Evolutionary conservation across 805 yeast species (phyloP), one percentile per base, ranked within the genome.

Genomic region (Teunomyces stri): DNA sequence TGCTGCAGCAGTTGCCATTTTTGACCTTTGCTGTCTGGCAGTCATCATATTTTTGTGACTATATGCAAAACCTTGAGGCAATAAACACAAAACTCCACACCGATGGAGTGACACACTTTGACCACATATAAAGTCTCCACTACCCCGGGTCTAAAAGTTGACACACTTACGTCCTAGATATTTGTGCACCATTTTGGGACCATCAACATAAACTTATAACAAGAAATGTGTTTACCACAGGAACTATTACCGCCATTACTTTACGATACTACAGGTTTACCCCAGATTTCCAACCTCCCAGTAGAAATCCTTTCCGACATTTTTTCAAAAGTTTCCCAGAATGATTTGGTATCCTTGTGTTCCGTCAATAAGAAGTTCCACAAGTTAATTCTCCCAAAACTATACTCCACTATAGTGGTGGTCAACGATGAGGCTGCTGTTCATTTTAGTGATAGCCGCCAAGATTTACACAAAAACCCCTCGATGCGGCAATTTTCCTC

Each of bases 341-440:
- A 31, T 9, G 50, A 49, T 16, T 27, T 42, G 35, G 49, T 40
- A 3, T 28, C 44, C 2, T 29, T 52, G 7, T 36, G 46, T n/a
- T 35, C 25, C 13, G 30, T 52, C 9, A 50, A 43, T 41, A 37
- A 38, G 5, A 47, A 43, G 29, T 47, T 58, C 45, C 48, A 50
- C 22, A 43, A 45, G 21, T 34, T 44, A 12, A 58, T 57, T 1
- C 48, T 44, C 31, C 46, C 44, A 13, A 21, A 42, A 13, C 42
- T 60, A 15, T 60, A 60, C 45, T 39, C 44, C 11, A 49, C 49
- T 13, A 49, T 60, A 2, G 47, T 51, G 35, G 45, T 59, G n/a
- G 50, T 56, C 10, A 60, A 56, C 15, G 46, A 48, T 13, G 45
- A 43, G 16, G 37, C 28, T 9, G 48, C 46, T 18, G 42, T 27